phyloP scores from a whole-genome alignment of 1,284 basidiomycete genomes.

The Trichosporon inkin region DNA sequence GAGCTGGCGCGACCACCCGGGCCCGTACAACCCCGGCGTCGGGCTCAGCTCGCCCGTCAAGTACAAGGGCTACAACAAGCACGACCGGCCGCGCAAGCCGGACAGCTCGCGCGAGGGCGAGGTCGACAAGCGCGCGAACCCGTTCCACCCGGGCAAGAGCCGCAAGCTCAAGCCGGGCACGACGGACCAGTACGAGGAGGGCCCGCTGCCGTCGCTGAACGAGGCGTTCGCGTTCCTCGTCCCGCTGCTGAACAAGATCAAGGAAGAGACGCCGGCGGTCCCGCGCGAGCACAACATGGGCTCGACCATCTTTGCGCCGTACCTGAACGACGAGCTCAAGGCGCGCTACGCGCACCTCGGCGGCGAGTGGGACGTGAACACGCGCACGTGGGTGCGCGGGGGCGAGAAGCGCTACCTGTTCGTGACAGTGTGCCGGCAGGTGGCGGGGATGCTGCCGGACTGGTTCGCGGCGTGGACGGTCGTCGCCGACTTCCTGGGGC shows the following conservation, averaged over 20 bases:
- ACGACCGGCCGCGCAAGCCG: conserved; percentile 1
- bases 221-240: conserved; percentile 37
- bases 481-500: conserved; percentile 43
- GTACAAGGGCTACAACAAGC: conserved; percentile 4
- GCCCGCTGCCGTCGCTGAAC: conserved; percentile 34
- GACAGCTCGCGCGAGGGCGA: not conserved
- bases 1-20: conserved; percentile 5
- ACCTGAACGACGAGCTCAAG: conserved; percentile 34
- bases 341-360: conserved; percentile 38
- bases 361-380: conserved; percentile 31
- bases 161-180: conserved; percentile 21
- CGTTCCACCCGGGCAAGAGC: conserved; percentile 26
- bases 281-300: conserved; percentile 42
- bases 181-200: conserved; percentile 29
- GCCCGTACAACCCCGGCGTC: not conserved
- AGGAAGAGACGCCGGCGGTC: conserved; percentile 26
- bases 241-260: conserved; percentile 34
- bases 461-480: conserved; percentile 49
- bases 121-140: conserved; percentile 7
- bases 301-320: conserved; percentile 38
- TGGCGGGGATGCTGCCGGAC: conserved; percentile 46
- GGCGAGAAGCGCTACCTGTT: conserved; percentile 36
- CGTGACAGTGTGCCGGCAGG: conserved; percentile 42
- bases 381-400: conserved; percentile 27
- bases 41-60: not conserved